Evolutionary conservation across 176 grass and related monocot genomes (phyloP).

Genomic region (Puya raimondii): DNA sequence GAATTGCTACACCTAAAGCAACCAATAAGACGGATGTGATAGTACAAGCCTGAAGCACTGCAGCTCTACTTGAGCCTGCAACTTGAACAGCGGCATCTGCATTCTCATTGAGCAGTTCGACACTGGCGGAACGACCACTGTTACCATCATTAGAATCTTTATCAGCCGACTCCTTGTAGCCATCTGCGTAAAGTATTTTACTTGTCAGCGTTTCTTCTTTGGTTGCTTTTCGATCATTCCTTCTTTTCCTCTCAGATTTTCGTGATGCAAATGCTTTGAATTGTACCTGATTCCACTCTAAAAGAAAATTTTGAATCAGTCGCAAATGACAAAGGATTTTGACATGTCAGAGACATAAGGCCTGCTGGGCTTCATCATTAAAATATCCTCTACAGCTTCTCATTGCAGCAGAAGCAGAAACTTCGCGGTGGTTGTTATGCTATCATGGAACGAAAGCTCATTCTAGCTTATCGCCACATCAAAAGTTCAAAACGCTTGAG

Average conservation of each 20-base stretch:
- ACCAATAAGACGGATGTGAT: slow-evolving; percentile 54
- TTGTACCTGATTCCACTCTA: neutral
- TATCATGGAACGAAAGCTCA: too few species aligned
- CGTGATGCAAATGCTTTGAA: neutral
- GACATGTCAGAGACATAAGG: neutral
- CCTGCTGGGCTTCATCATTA: too few species aligned
- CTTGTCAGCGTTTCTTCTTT: slow-evolving; percentile 17
- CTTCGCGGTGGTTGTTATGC: too few species aligned
- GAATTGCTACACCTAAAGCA: slow-evolving; percentile 39
- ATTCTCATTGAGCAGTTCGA: slow-evolving; percentile 13
- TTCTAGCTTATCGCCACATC: too few species aligned
- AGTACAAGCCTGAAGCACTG: slow-evolving; percentile 60
- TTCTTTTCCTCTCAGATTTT: neutral
- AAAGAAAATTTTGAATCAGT: neutral
- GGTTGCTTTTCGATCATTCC: slow-evolving; percentile 4
- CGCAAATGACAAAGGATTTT: neutral
- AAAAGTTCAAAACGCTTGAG: too few species aligned
- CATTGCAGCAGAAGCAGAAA: too few species aligned
- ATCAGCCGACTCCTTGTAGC: neutral
- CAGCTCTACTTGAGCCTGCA: slow-evolving; percentile 37
- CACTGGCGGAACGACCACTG: slow-evolving; percentile 7
- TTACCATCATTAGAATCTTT: slow-evolving; percentile 3
- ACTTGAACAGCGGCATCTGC: slow-evolving; percentile 11
- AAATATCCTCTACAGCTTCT: too few species aligned
- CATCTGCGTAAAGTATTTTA: slow-evolving; percentile 10